Conservation (phyloP, 352 stramenopile species). For the Phytophthora vignae region DNA sequence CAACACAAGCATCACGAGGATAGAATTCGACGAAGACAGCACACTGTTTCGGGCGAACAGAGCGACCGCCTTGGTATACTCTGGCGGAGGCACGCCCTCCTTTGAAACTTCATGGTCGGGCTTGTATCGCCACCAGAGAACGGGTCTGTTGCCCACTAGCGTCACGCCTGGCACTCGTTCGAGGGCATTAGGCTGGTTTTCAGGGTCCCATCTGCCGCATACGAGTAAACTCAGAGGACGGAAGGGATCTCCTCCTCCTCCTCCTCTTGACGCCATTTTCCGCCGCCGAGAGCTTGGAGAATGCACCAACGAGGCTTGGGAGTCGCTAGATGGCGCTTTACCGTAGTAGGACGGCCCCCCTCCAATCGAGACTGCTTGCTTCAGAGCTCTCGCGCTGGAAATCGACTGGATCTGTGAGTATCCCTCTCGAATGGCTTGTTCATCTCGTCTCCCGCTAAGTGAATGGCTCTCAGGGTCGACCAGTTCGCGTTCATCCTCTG, state of each 20-base stretch:
- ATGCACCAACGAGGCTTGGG: constrained; percentile 7
- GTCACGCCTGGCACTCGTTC: constrained; percentile 53
- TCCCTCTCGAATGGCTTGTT: constrained; percentile 64
- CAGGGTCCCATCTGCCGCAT: constrained; percentile 56
- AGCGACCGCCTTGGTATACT: constrained; percentile 61
- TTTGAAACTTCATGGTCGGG: constrained; percentile 41
- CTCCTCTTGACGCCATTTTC: constrained; percentile 21
- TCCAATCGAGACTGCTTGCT: constrained; percentile 55
- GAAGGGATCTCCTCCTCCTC: constrained; percentile 11
- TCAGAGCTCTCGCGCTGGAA: constrained; percentile 62
- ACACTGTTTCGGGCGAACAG: constrained; percentile 59
- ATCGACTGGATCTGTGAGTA: constrained; percentile 86
- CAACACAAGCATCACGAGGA: constrained; percentile 68
- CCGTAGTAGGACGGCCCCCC: constrained; percentile 16
- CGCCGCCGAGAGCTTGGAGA: constrained; percentile 23
- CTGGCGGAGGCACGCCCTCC: constrained; percentile 10
- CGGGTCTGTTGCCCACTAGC: constrained; percentile 41
- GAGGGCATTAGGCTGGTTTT: constrained; percentile 31
- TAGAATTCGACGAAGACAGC: constrained; percentile 65
- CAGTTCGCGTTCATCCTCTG: constrained; percentile 30
- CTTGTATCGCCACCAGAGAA: constrained; percentile 67
- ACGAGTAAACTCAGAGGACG: constrained; percentile 65
- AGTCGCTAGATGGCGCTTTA: constrained; percentile 6
- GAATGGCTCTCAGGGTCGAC: constrained; percentile 21
- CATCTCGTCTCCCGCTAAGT: constrained; percentile 61